These are phyloP conservation scores for Tylopilus vinaceipallidus DNA, from an alignment of 768 basidiomycete genomes.

Conservation along the genomic window DNA sequence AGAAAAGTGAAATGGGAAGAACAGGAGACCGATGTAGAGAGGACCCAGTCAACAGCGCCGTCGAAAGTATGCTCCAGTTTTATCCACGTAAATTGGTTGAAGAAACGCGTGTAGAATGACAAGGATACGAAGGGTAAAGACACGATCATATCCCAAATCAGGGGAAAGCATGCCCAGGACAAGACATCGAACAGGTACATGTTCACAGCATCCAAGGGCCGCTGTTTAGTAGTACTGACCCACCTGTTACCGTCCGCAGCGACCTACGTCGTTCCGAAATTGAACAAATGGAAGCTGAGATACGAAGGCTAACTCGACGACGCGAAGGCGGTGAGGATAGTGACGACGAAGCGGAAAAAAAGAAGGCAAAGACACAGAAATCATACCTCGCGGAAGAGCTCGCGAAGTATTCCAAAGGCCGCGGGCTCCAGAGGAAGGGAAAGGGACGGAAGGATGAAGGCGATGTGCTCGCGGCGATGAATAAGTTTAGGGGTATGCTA, in stretches of 20 bases:
- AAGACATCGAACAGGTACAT: conserved; percentile 59
- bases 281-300: conserved; percentile 84
- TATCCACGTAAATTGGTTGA: not conserved
- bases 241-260: conserved; percentile 33
- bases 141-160: conserved; percentile 64
- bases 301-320: conserved; percentile 70
- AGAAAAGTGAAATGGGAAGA: conserved; percentile 3
- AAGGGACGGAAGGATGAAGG: conserved; percentile 69
- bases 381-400: conserved; percentile 82
- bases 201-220: not conserved
- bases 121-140: conserved; percentile 25
- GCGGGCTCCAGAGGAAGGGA: conserved; percentile 54
- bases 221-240: not conserved
- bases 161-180: conserved; percentile 73
- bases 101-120: not conserved
- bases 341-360: conserved; percentile 56
- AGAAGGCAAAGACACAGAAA: conserved; percentile 55
- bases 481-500: conserved; percentile 69
- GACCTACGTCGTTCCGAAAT: conserved; percentile 72
- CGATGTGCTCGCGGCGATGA: conserved; percentile 65
- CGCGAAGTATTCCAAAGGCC: conserved; percentile 71
- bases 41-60: not conserved
- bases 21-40: not conserved
- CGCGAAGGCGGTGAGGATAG: conserved; percentile 57
- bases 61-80: conserved; percentile 18